Evolutionary conservation across 2,329 filamentous ascomycete species (phyloP).

Genomic region (Penicillium concentricum): DNA sequence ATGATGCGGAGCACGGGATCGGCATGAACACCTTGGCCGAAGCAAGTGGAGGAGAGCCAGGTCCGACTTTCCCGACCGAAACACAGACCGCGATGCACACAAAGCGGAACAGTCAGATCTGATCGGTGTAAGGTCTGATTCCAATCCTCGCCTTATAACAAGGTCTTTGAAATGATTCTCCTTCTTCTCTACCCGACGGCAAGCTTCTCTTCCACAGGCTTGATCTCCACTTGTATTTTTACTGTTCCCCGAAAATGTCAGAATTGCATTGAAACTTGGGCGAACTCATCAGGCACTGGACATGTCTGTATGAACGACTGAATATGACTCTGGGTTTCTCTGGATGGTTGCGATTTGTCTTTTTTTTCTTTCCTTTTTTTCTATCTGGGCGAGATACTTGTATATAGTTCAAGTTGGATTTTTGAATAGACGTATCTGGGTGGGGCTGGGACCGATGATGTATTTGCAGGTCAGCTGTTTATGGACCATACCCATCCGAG

Average conservation of each 20-base stretch:
- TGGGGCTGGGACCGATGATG: conserved; percentile 27
- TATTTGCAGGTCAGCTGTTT: conserved; percentile 25
- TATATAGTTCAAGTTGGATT: conserved; percentile 22
- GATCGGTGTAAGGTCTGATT: conserved; percentile 12
- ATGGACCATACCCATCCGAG: conserved; percentile 17
- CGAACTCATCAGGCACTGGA: conserved; percentile 25
- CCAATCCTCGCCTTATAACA: conserved; percentile 21
- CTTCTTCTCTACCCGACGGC: conserved; percentile 6
- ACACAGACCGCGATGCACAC: conserved; percentile 27
- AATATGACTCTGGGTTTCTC: conserved; percentile 28
- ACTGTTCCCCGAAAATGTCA: conserved; percentile 24
- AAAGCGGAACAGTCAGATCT: conserved; percentile 34
- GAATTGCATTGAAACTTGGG: conserved; percentile 16
- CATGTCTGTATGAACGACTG: conserved; percentile 29
- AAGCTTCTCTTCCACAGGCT: conserved; percentile 4
- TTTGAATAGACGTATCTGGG: conserved; percentile 7
- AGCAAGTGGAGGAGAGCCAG: conserved; percentile 61
- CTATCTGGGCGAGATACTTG: conserved; percentile 20
- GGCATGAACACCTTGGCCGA: conserved; percentile 77
- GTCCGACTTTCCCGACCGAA: conserved; percentile 35
- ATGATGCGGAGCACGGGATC: conserved; percentile 80
- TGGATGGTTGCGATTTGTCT: conserved; percentile 18
- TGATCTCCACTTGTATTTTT: conserved; percentile 25
- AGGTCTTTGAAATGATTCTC: conserved; percentile 27
- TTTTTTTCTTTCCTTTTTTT: conserved; percentile 14